A percentile compares a stretch with the other conserved stretches of the same genome.
Conservation (phyloP, 306 rosid species). For the Dalbergia oliveri region DNA sequence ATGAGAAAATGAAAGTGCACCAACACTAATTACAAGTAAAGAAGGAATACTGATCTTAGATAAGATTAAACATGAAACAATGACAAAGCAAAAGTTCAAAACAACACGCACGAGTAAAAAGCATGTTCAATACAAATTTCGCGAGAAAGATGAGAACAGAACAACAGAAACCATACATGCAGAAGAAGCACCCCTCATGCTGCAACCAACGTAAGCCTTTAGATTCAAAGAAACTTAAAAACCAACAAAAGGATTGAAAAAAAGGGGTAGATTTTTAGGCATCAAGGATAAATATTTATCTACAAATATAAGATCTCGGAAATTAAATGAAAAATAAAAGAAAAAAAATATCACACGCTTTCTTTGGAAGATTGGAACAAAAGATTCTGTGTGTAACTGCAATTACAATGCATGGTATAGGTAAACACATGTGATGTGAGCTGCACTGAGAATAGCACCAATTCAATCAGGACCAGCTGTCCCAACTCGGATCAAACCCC, state of each 20-base stretch:
- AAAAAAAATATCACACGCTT: neutral
- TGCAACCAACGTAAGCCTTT: neutral
- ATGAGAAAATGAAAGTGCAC: neutral
- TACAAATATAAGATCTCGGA: neutral
- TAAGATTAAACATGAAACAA: neutral
- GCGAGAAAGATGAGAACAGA: neutral
- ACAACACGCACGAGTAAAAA: neutral
- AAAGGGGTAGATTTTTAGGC: neutral
- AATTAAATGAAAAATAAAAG: neutral
- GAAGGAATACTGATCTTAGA: neutral
- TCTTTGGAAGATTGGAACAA: neutral
- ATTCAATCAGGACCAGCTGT: neutral
- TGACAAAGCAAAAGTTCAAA: neutral
- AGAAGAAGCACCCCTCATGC: neutral
- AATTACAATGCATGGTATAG: neutral
- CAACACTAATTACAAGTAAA: neutral
- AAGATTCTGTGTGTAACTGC: neutral
- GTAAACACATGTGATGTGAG: neutral
- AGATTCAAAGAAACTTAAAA: neutral
- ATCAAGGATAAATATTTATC: neutral
- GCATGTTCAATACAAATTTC: slow-evolving; percentile 2
- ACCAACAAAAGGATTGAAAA: neutral
- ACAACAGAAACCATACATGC: neutral
- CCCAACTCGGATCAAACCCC: slow-evolving; percentile 18
- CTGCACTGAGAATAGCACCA: neutral